A percentile compares a stretch with the other conserved stretches of the same genome.
These are phyloP conservation scores for Haematococcus lacustris DNA, from an alignment of 139 green algal genomes.

Conservation along the genomic window DNA sequence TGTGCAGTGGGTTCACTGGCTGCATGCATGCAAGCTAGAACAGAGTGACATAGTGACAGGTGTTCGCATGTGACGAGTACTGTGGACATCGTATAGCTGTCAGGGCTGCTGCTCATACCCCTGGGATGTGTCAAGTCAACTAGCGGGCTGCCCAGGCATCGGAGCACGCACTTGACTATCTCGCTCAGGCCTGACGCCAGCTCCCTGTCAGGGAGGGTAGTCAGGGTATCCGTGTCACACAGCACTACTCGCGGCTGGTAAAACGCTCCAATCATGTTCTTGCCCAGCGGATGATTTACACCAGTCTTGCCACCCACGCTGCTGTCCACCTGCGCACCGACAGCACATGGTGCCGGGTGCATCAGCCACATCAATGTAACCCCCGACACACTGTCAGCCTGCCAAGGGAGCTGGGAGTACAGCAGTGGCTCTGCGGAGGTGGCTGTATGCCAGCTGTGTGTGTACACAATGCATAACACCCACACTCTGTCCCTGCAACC, in stretches of 20 bases:
- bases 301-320: constrained; percentile 97
- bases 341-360: constrained; percentile 91
- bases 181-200: constrained; percentile 88
- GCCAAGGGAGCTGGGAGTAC: not conserved
- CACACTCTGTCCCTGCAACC: too few relatives aligned
- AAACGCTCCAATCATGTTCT: constrained; percentile 99
- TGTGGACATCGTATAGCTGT: too few relatives aligned
- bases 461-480: too few relatives aligned
- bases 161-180: constrained; percentile 89
- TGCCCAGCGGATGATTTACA: constrained; percentile 97
- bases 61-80: too few relatives aligned
- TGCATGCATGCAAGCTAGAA: too few relatives aligned
- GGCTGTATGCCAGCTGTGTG: too few relatives aligned
- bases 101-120: too few relatives aligned
- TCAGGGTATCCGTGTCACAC: constrained; percentile 84
- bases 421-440: not conserved
- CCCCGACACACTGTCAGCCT: not conserved
- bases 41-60: too few relatives aligned
- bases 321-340: constrained; percentile 97
- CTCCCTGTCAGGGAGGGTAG: constrained; percentile 87
- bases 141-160: too few relatives aligned
- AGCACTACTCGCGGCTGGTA: constrained; percentile 89
- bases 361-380: too few relatives aligned
- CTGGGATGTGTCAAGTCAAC: too few relatives aligned
- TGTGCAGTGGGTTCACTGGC: too few relatives aligned